A percentile compares a stretch with the other conserved stretches of the same genome.
These are phyloP conservation scores for Pythium periplocum DNA, from an alignment of 352 stramenopile species.

Conservation along the genomic window DNA sequence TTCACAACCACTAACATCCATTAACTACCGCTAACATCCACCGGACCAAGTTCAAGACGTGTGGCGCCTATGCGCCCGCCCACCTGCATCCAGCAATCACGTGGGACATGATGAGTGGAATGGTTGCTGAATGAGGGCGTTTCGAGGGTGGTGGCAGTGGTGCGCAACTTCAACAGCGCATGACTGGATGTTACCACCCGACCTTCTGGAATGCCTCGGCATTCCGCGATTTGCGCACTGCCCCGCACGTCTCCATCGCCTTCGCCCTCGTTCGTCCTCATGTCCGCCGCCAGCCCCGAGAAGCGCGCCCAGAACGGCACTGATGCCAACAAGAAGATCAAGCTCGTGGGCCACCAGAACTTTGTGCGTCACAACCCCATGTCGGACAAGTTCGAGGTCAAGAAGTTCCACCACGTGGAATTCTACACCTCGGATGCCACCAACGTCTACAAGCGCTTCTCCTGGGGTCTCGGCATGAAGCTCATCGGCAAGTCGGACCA, in stretches of 20 bases:
- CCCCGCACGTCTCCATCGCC: too few species aligned
- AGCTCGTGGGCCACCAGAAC: slow-evolving; percentile 71
- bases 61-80: slow-evolving; percentile 5
- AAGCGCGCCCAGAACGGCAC: slow-evolving; percentile 7
- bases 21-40: slow-evolving; percentile 5
- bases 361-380: slow-evolving; percentile 75
- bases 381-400: slow-evolving; percentile 70
- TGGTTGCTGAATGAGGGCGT: slow-evolving; percentile 8
- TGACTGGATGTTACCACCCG: too few species aligned
- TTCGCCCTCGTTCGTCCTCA: too few species aligned
- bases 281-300: not conserved
- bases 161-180: slow-evolving; percentile 1
- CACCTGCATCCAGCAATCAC: slow-evolving; percentile 7
- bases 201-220: too few species aligned
- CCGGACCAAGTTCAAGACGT: slow-evolving; percentile 13
- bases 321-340: slow-evolving; percentile 32
- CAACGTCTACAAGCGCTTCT: slow-evolving; percentile 73
- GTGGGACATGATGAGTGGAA: too few species aligned
- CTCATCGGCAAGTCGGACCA: slow-evolving; percentile 81
- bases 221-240: too few species aligned
- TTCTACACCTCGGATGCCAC: slow-evolving; percentile 82
- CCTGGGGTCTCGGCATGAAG: slow-evolving; percentile 79
- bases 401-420: slow-evolving; percentile 83
- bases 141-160: slow-evolving; percentile 7
- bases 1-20: slow-evolving; percentile 9